These are phyloP conservation scores for Fusarium nematophilum DNA, from an alignment of 2,329 filamentous ascomycete species.

Conservation along the genomic window DNA sequence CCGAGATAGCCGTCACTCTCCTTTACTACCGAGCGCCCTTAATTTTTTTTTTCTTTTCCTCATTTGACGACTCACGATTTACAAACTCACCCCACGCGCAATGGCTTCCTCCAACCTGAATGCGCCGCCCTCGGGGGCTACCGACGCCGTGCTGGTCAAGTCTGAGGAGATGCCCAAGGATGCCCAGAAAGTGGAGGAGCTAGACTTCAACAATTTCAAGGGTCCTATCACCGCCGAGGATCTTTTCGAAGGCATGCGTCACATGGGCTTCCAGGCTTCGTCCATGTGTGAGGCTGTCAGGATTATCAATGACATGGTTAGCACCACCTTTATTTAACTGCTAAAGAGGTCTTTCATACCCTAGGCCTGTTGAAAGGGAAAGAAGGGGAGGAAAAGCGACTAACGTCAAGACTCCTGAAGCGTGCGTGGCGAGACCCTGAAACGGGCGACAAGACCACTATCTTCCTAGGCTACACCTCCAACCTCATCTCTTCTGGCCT, in stretches of 20 bases:
- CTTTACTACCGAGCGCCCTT: no score
- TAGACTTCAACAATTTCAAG: slow-evolving; percentile 89
- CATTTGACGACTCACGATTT: slow-evolving; percentile 8
- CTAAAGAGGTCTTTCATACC: no score
- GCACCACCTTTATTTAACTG: slow-evolving; percentile 1
- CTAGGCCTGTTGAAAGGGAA: no score
- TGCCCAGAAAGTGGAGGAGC: slow-evolving; percentile 84
- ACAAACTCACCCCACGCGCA: slow-evolving; percentile 2
- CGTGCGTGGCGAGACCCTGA: slow-evolving; percentile 84
- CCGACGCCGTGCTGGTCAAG: slow-evolving; percentile 84
- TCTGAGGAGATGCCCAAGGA: slow-evolving; percentile 84
- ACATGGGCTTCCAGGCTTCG: slow-evolving; percentile 80
- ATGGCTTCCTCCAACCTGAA: slow-evolving; percentile 50
- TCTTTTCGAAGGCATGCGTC: slow-evolving; percentile 81
- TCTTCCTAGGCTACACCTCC: slow-evolving; percentile 97
- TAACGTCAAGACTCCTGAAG: slow-evolving; percentile 49
- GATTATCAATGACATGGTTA: slow-evolving; percentile 95
- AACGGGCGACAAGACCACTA: slow-evolving; percentile 83
- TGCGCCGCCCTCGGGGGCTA: slow-evolving; percentile 70
- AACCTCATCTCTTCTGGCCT: slow-evolving; percentile 98
- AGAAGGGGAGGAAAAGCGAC: not conserved
- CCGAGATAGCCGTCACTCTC: not conserved
- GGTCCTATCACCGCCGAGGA: slow-evolving; percentile 86
- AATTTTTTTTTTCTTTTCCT: slow-evolving; percentile 9
- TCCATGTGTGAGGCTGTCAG: slow-evolving; percentile 87